Conservation (phyloP, 140 eudicot species). For the Flaveria floridana region DNA sequence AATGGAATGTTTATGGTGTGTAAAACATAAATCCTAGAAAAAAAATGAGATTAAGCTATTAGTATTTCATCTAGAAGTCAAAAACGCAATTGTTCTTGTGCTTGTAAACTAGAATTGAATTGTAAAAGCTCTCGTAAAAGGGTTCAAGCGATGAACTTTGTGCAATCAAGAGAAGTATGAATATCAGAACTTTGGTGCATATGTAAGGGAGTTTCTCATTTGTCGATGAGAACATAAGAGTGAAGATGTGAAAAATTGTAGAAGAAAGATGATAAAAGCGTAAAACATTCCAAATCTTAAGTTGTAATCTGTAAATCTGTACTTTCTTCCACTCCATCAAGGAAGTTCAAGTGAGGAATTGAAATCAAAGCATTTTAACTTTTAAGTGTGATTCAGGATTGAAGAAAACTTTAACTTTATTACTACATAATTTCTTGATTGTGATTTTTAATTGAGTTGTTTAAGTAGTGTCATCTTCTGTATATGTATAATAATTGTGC, state of each 20-base stretch:
- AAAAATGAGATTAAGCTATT: background rate
- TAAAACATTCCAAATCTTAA: background rate
- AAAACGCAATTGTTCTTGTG: background rate
- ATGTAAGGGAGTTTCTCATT: background rate
- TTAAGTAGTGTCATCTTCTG: no score
- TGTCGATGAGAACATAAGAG: background rate
- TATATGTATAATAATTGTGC: no score
- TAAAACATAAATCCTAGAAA: background rate
- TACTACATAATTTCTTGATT: no score
- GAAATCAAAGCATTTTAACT: constrained; percentile 2
- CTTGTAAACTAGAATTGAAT: background rate
- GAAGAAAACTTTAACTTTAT: no score
- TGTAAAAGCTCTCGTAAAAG: background rate
- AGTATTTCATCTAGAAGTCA: background rate
- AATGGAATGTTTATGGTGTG: constrained; percentile 12
- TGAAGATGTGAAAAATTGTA: background rate
- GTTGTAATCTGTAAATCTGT: background rate
- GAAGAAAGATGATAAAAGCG: background rate
- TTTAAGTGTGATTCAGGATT: background rate
- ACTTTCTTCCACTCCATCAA: background rate
- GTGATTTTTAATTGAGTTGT: no score
- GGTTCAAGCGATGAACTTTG: background rate
- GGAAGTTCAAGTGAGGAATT: background rate
- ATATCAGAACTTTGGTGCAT: background rate
- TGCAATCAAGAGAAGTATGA: background rate